These are phyloP conservation scores for Euryodendron excelsum DNA, from an alignment of 148 eudicot genomes.

Conservation along the genomic window DNA sequence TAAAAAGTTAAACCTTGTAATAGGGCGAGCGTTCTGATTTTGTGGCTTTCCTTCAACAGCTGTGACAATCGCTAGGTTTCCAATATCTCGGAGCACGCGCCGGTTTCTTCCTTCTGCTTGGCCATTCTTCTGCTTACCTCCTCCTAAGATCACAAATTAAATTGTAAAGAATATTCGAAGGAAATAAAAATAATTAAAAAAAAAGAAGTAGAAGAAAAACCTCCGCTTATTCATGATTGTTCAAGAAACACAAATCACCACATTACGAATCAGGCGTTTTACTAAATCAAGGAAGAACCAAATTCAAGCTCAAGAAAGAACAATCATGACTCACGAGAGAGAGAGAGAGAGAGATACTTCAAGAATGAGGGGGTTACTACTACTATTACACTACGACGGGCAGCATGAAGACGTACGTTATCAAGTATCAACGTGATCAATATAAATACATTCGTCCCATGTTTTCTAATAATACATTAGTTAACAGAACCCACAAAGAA, in stretches of 20 bases:
- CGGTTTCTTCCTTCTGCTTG: slow-evolving; percentile 50
- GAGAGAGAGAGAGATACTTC: not conserved
- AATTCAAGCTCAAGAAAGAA: no score
- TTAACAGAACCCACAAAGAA: no score
- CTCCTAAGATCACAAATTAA: slow-evolving; percentile 21
- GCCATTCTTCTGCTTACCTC: slow-evolving; percentile 50
- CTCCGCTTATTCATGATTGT: no score
- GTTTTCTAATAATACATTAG: no score
- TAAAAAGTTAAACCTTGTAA: slow-evolving; percentile 36
- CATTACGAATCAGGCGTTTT: not conserved
- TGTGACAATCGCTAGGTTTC: slow-evolving; percentile 46
- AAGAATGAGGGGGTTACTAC: not conserved
- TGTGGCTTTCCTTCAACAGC: slow-evolving; percentile 37
- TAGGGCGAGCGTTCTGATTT: slow-evolving; percentile 40
- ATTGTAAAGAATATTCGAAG: not conserved
- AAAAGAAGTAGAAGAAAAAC: no score
- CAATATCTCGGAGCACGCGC: slow-evolving; percentile 65
- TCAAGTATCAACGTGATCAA: no score
- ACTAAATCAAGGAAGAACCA: not conserved
- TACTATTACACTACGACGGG: no score
- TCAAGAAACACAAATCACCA: not conserved
- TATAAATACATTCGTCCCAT: no score
- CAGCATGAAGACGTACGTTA: no score
- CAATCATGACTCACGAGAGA: not conserved
- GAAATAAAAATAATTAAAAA: no score